Percentiles rank a stretch among this genome's conserved stretches.
phyloP scores from a whole-genome alignment of 306 rosid genomes.

The Cucumis melo region DNA sequence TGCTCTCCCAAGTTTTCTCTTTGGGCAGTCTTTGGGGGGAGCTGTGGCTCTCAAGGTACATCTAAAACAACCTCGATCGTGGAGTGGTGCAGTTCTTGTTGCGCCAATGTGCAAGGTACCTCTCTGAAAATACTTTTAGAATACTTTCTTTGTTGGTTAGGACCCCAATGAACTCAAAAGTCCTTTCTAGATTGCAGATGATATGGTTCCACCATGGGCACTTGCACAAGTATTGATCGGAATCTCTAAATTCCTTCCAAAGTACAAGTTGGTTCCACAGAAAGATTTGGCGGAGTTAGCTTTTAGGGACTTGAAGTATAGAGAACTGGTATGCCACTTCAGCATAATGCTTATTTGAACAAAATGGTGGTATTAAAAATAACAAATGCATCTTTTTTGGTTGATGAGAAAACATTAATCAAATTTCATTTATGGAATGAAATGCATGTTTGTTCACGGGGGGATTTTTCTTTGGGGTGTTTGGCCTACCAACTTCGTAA shows the following conservation, averaged over 20 bases:
- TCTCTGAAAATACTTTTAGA: slow-evolving; percentile 10
- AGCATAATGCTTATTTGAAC: neutral
- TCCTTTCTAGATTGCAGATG: slow-evolving; percentile 65
- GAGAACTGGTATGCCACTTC: slow-evolving; percentile 37
- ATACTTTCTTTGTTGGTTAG: neutral
- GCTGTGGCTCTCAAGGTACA: slow-evolving; percentile 77
- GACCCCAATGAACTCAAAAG: slow-evolving; percentile 14
- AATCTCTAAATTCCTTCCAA: slow-evolving; percentile 56
- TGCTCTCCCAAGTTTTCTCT: slow-evolving; percentile 60
- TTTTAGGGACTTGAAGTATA: slow-evolving; percentile 57
- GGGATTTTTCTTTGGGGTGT: neutral
- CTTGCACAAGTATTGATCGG: slow-evolving; percentile 43
- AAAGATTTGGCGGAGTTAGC: slow-evolving; percentile 75
- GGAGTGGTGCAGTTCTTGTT: slow-evolving; percentile 87
- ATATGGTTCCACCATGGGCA: slow-evolving; percentile 66
- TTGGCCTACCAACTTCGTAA: too few relatives aligned
- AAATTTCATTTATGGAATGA: too few relatives aligned
- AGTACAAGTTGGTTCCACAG: slow-evolving; percentile 67
- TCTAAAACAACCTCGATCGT: slow-evolving; percentile 60
- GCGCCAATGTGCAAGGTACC: slow-evolving; percentile 98
- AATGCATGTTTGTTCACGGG: neutral
- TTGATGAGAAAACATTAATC: too few relatives aligned
- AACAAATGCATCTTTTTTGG: neutral
- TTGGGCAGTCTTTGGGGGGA: slow-evolving; percentile 93
- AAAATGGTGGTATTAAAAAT: neutral